A percentile compares a stretch with the other conserved stretches of the same genome.
Conservation (phyloP, 768 basidiomycete genomes). For the Cystobasidium tubakii region DNA sequence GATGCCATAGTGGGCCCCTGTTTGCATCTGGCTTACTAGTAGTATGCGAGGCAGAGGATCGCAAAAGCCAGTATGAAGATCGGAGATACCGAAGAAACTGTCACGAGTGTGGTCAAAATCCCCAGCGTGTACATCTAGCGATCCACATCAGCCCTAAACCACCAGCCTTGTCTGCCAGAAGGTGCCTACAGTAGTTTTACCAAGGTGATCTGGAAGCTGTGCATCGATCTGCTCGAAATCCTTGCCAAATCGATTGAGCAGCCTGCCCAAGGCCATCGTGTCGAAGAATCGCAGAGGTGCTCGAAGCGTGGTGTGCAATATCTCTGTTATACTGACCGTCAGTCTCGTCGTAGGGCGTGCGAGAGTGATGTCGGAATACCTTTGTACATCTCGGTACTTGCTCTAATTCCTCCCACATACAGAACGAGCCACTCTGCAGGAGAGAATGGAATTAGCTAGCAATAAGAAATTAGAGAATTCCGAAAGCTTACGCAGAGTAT, state of each 20-base stretch:
- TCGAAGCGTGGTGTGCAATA: conserved; percentile 42
- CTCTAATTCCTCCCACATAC: conserved; percentile 42
- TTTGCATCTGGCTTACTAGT: too few species aligned
- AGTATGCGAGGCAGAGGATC: conserved; percentile 37
- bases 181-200: conserved; percentile 21
- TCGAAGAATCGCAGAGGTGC: conserved; percentile 46
- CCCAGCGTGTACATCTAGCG: conserved; percentile 42
- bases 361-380: too few species aligned
- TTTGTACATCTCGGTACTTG: conserved; percentile 38
- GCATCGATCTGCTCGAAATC: conserved; percentile 44
- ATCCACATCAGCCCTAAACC: neutral
- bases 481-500: conserved; percentile 39
- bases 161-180: neutral
- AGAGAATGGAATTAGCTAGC: neutral
- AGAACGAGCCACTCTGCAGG: conserved; percentile 38
- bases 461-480: too few species aligned
- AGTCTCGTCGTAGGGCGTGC: neutral
- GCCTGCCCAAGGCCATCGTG: conserved; percentile 42
- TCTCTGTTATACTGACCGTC: neutral
- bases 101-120: conserved; percentile 42
- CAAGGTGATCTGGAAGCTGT: conserved; percentile 43
- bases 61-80: conserved; percentile 44
- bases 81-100: conserved; percentile 42
- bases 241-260: conserved; percentile 43
- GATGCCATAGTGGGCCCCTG: neutral